Evolutionary conservation across 1,139 yeast species (phyloP), one percentile per base, ranked within the genome.

Genomic region (Diutina mesorugosa): DNA sequence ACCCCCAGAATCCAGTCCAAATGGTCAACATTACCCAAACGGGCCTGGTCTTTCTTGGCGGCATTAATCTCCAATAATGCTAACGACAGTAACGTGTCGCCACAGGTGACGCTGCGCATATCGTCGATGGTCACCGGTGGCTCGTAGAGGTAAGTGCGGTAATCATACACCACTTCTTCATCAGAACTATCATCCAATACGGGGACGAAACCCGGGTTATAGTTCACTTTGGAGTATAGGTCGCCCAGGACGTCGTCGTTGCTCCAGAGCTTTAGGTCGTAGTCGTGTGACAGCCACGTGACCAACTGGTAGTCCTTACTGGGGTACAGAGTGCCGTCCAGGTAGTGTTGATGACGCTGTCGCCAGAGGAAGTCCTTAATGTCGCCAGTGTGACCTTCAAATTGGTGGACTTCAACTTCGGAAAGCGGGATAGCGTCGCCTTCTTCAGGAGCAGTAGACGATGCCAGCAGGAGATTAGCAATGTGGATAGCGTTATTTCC

Each of bases 1-100:
- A 93, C 96, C 55, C 98, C 98, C 0, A 97, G 85, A 51, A 93
- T 85, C 99, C 99, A 93, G 61, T 86, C 84, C 59, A 93, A 72
- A 65, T 91, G 97, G 61, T 84, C 84, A 47, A 81, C 45, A 69
- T 58, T 80, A 78, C 58, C 60, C 64, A 55, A 59, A 66, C 64
- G 52, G 65, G 62, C 9, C 68, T 65, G 65, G 64, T 28, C 66
- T 64, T 45, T 66, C 65, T 35, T 69, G 71, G 55, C 65, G 68
- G 55, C 69, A 72, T 74, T 68, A 28, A 75, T 69, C 59, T 67
- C 71, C 56, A 66, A 70, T 60, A 70, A 59, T 8, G 76, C 67
- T 60, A 72, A 61, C 6, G 77, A 69, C 5, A 77, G 72, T 29
- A 74, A 66, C 21, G 69, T 57, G 60, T 74, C 80, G 1, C 76